Evolutionary conservation across 495 filamentous ascomycete species (phyloP).

Genomic region (Monascus purpureus): DNA sequence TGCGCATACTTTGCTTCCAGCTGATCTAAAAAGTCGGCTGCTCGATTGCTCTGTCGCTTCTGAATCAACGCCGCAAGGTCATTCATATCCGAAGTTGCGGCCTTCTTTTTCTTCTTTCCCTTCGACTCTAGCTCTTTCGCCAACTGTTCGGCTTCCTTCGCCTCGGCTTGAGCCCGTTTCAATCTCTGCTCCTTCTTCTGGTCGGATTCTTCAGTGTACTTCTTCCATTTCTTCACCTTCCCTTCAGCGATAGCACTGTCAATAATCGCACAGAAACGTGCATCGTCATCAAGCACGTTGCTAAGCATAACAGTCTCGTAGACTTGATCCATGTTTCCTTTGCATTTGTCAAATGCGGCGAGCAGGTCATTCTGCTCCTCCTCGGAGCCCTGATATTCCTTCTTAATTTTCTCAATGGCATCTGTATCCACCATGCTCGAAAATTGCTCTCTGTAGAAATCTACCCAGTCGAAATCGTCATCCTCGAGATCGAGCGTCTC

Average conservation of each 20-base stretch:
- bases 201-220: conserved; percentile 59
- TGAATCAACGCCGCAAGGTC: conserved; percentile 47
- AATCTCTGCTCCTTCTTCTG: conserved; percentile 48
- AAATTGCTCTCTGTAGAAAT: conserved; percentile 77
- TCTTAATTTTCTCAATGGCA: conserved; percentile 56
- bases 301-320: conserved; percentile 79
- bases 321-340: conserved; percentile 61
- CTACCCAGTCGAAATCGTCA: conserved; percentile 76
- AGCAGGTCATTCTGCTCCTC: conserved; percentile 70
- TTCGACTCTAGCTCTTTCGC: conserved; percentile 58
- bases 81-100: conserved; percentile 14
- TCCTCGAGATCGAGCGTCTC: conserved; percentile 57
- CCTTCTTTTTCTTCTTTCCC: conserved; percentile 15
- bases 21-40: conserved; percentile 44
- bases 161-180: conserved; percentile 50
- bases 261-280: conserved; percentile 66
- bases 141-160: conserved; percentile 54
- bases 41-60: conserved; percentile 35
- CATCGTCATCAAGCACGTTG: conserved; percentile 73
- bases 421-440: conserved; percentile 53
- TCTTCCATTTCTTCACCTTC: conserved; percentile 47
- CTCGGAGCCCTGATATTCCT: conserved; percentile 70
- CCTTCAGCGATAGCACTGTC: conserved; percentile 61
- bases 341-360: conserved; percentile 49
- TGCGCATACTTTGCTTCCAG: conserved; percentile 61